Evolutionary conservation across 306 rosid species (phyloP).

Genomic region (Prunus campanulata): DNA sequence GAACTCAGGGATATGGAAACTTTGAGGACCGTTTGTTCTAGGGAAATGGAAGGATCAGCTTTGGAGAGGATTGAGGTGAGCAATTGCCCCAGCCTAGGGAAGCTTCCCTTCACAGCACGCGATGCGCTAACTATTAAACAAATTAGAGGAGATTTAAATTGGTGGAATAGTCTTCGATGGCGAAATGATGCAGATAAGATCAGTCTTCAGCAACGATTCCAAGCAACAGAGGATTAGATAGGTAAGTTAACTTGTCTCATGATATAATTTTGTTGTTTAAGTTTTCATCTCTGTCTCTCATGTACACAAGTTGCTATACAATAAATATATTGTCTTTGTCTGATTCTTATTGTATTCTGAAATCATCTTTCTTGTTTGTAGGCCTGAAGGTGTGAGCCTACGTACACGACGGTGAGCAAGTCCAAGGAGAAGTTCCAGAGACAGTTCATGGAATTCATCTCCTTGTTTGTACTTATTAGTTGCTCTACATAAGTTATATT

Average conservation of each 20-base stretch:
- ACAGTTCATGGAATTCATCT: not conserved
- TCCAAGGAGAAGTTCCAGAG: not conserved
- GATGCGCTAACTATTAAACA: conserved; percentile 11
- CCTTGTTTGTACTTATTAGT: not conserved
- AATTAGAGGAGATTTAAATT: conserved; percentile 14
- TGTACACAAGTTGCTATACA: not conserved
- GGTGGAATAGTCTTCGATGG: conserved; percentile 15
- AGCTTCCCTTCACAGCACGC: not conserved
- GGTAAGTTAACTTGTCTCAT: not conserved
- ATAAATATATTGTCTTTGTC: not conserved
- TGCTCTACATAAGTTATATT: not conserved
- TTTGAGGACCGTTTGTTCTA: conserved; percentile 4
- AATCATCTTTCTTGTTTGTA: not conserved
- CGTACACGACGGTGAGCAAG: not conserved
- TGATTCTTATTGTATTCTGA: not conserved
- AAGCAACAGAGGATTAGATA: conserved; percentile 6
- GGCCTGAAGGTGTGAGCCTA: conserved; percentile 10
- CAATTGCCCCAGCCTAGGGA: conserved; percentile 3
- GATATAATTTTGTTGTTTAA: not conserved
- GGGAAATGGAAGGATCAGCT: not conserved
- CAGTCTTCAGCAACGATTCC: conserved; percentile 13
- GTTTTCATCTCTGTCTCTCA: not conserved
- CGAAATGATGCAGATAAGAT: not conserved
- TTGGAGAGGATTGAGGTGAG: conserved; percentile 13
- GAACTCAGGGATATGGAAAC: conserved; percentile 13